A percentile compares a stretch with the other conserved stretches of the same genome.
These are phyloP conservation scores for Globisporangium spinosum DNA, from an alignment of 352 stramenopile genomes.

Conservation along the genomic window DNA sequence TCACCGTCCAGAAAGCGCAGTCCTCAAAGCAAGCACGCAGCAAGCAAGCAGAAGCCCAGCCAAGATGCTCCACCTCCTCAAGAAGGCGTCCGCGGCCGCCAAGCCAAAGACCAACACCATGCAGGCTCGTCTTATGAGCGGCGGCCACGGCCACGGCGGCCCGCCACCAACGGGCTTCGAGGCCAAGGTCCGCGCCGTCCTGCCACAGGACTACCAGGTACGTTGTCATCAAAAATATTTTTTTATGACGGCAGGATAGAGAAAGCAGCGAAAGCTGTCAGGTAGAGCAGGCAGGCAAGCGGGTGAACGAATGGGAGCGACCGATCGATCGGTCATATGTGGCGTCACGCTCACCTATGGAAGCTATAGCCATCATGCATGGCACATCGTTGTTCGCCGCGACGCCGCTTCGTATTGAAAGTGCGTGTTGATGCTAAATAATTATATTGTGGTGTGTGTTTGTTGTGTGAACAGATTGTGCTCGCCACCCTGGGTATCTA, in stretches of 20 bases:
- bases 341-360: neutral
- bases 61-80: conserved; percentile 74
- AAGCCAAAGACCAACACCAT: conserved; percentile 48
- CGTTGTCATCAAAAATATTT: conserved; percentile 7
- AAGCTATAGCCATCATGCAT: neutral
- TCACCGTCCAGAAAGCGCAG: conserved; percentile 4
- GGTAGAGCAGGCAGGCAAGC: neutral
- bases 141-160: conserved; percentile 51
- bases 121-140: conserved; percentile 74
- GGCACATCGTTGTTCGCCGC: neutral
- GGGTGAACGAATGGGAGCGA: neutral
- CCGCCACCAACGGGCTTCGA: conserved; percentile 71
- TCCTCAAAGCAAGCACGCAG: conserved; percentile 10
- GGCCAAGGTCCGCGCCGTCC: conserved; percentile 80
- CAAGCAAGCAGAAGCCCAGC: conserved; percentile 4
- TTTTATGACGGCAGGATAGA: neutral
- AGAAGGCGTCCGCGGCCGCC: conserved; percentile 55
- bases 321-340: neutral
- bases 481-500: conserved; percentile 80
- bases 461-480: conserved; percentile 52
- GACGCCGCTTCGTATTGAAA: too few relatives aligned
- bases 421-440: neutral
- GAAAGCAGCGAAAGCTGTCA: neutral
- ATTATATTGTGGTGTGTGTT: neutral
- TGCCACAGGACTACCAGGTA: conserved; percentile 87